phyloP scores from a whole-genome alignment of 129 eudicot genomes.

The Arctium lappa region DNA sequence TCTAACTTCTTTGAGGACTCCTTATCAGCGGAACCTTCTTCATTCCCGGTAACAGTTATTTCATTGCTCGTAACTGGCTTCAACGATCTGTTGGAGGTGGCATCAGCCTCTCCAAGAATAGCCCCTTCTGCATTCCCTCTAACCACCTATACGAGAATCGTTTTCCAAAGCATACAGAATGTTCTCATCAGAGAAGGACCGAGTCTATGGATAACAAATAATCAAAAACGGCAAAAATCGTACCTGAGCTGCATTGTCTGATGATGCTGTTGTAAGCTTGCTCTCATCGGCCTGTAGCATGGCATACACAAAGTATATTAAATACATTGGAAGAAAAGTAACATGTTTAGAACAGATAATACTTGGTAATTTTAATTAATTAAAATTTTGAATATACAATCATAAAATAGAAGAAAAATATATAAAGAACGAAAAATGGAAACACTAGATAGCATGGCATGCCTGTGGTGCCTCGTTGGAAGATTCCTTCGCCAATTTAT shows the following conservation, averaged over 20 bases:
- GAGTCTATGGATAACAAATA: not conserved
- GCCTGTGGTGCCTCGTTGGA: constrained; percentile 28
- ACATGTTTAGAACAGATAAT: not conserved
- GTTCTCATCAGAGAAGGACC: not conserved
- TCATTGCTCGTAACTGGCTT: constrained; percentile 47
- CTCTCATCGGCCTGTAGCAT: constrained; percentile 37
- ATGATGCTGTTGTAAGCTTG: constrained; percentile 21
- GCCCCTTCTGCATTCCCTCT: constrained; percentile 29
- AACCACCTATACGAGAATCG: constrained; percentile 28
- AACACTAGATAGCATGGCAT: not conserved
- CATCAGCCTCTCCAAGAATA: constrained; percentile 27
- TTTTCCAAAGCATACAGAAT: not conserved
- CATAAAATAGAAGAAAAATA: not conserved
- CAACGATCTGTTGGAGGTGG: constrained; percentile 24
- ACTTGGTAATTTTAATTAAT: not conserved
- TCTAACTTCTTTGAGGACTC: constrained; percentile 34
- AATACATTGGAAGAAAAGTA: not conserved
- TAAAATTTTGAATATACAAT: not conserved
- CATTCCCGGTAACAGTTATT: constrained; percentile 17
- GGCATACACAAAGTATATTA: not conserved
- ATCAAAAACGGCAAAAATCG: not conserved
- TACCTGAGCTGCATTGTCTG: constrained; percentile 37
- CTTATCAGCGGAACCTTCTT: constrained; percentile 27
- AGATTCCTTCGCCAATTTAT: constrained; percentile 15
- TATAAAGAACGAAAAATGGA: not conserved